A percentile compares a stretch with the other conserved stretches of the same genome.
These are phyloP conservation scores for Didymella pomorum DNA, from an alignment of 2,329 filamentous ascomycete species.

Conservation along the genomic window DNA sequence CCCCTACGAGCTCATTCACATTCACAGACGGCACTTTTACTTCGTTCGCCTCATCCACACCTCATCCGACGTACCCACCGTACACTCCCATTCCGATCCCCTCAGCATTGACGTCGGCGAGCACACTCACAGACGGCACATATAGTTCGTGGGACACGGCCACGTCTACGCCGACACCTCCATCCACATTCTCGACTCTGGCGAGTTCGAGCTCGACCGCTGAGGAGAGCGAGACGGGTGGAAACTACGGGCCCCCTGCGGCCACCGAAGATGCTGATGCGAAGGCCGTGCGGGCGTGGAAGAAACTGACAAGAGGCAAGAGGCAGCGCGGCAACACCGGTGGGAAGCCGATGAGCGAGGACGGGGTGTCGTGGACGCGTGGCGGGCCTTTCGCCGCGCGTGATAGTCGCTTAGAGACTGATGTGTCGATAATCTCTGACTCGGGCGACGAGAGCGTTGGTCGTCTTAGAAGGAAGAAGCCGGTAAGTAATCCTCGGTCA, in stretches of 20 bases:
- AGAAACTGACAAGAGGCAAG: background rate
- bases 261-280: background rate
- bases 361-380: background rate
- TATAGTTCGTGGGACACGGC: background rate
- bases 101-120: background rate
- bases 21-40: conserved; percentile 7
- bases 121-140: conserved; percentile 2
- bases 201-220: background rate
- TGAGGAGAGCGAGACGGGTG: background rate
- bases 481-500: background rate
- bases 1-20: too few species aligned
- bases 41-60: too few species aligned
- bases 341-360: background rate
- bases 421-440: too few species aligned
- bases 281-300: background rate
- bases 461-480: too few species aligned
- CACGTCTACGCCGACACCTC: background rate
- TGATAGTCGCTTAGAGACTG: background rate
- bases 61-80: background rate
- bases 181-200: background rate
- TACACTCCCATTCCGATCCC: background rate
- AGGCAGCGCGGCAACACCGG: background rate
- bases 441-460: too few species aligned
- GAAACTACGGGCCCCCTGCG: background rate
- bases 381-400: background rate